Conservation (phyloP, 495 filamentous ascomycete species). For the Hyaloscypha variabilis region DNA sequence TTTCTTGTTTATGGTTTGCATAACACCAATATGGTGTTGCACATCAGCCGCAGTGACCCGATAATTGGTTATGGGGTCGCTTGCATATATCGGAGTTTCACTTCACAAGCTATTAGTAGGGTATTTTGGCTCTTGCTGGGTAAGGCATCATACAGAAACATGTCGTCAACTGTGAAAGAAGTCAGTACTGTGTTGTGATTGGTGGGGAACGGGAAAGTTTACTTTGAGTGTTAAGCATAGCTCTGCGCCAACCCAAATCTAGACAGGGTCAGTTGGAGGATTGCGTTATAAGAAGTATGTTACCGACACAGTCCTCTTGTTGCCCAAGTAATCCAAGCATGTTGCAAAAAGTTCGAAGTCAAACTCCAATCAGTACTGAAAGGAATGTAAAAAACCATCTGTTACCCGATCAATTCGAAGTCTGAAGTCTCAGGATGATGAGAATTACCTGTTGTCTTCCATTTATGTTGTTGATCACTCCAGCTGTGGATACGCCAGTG, state of each 20-base stretch:
- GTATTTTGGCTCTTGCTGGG: neutral
- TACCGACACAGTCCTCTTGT: constrained; percentile 56
- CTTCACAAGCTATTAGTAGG: neutral
- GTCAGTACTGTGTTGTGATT: constrained; percentile 1
- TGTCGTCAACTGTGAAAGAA: constrained; percentile 18
- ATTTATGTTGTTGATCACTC: constrained; percentile 61
- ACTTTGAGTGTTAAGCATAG: too few species aligned
- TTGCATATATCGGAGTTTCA: constrained; percentile 15
- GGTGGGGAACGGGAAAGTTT: too few species aligned
- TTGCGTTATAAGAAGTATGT: constrained; percentile 44
- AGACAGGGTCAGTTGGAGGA: too few species aligned
- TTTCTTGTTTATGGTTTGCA: constrained; percentile 7
- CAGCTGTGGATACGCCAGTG: constrained; percentile 42
- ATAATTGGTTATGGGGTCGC: constrained; percentile 1
- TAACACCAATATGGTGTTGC: neutral
- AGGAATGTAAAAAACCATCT: constrained; percentile 63
- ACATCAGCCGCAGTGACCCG: constrained; percentile 3
- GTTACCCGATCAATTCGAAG: too few species aligned
- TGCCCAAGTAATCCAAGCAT: constrained; percentile 67
- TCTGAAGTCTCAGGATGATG: too few species aligned
- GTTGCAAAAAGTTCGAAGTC: constrained; percentile 58
- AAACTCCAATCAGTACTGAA: constrained; percentile 59
- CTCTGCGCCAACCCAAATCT: too few species aligned
- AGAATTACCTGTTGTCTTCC: constrained; percentile 59
- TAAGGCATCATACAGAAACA: constrained; percentile 20